phyloP scores from a whole-genome alignment of 192 early-diverging fungal genomes.

The Diversispora epigaea region DNA sequence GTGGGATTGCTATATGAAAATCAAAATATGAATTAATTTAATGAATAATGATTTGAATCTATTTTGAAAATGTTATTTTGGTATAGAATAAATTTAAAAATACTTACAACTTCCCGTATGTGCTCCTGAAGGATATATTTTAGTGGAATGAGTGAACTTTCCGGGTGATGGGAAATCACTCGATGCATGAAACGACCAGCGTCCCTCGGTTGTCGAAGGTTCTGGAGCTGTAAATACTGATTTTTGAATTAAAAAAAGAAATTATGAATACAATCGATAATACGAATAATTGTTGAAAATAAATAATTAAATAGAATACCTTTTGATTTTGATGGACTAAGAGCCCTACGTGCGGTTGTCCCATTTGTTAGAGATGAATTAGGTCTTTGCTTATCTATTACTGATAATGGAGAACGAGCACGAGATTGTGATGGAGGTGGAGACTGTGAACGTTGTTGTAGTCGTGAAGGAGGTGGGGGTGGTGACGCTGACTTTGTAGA shows the following conservation, averaged over 20 bases:
- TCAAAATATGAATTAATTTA: too few species aligned
- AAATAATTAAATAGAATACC: background rate
- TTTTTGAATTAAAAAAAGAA: background rate
- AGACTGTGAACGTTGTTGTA: conserved; percentile 13
- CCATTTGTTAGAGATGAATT: conserved; percentile 16
- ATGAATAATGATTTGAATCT: too few species aligned
- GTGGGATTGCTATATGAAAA: too few species aligned
- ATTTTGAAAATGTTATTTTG: too few species aligned
- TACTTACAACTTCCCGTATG: too few species aligned
- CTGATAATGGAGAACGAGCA: conserved; percentile 16
- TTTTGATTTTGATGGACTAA: background rate
- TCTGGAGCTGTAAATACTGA: conserved; percentile 31
- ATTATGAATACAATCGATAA: conserved; percentile 12
- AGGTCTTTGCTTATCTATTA: conserved; percentile 33
- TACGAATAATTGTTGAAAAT: background rate
- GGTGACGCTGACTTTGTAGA: conserved; percentile 27
- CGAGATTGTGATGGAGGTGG: conserved; percentile 19
- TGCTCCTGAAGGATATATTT: too few species aligned
- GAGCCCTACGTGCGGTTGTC: background rate
- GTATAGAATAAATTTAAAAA: too few species aligned
- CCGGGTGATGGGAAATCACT: conserved; percentile 40
- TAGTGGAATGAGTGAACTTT: too few species aligned
- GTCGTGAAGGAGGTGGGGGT: conserved; percentile 11
- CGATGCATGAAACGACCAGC: conserved; percentile 43
- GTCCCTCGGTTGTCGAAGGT: conserved; percentile 45